Evolutionary conservation across 805 yeast species (phyloP), one percentile per base, ranked within the genome.

Genomic region (Suhomyces kilbournensis): DNA sequence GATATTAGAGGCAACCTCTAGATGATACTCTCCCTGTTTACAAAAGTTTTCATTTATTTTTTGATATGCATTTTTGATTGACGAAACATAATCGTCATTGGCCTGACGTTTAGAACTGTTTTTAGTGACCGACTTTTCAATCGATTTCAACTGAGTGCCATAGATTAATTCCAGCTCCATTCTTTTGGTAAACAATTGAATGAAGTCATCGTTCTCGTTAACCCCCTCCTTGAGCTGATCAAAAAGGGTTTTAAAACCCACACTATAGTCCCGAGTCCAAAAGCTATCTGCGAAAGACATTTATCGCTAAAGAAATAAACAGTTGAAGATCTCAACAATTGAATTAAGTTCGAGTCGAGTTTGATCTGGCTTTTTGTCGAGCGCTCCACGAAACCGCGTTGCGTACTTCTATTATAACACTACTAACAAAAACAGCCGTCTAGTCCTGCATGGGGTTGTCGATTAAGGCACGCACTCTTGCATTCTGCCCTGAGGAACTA

Each of bases 221-320:
- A 86, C 77, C 0, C 96, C 96, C 59, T 78, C 80, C 53, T 77
- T 72, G 42, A 85, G 70, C 56, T 80, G 80, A 20, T 70, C 73
- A 58, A 83, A 85, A 7, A 85, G 70, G 2, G 71, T 68, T 48
- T 76, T 71, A 46, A 80, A 67, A 35, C 88, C 85, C 68, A 78
- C 69, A 12, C 75, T 70, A 61, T 84, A 83, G 62, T 86, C 92
- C 26, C 74, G 74, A 7, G 90, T 77, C 96, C 96, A 88, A 69
- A 88, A 88, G 59, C 84, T 81, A 59, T 86, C 90, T 4, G 89
- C 83, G 70, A 88, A 86, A 19, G 89, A 81, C 79, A 75, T 75
- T 42, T 14, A 4, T 38, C 23, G 23, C 42, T 17, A 38, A 38
- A 19, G 23, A 38, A 15, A 15, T 15, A 25, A 28, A 15, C 20